Base-by-base conservation (phyloP, 768 basidiomycete genomes). In the Nevesoporus exiguus region DNA sequence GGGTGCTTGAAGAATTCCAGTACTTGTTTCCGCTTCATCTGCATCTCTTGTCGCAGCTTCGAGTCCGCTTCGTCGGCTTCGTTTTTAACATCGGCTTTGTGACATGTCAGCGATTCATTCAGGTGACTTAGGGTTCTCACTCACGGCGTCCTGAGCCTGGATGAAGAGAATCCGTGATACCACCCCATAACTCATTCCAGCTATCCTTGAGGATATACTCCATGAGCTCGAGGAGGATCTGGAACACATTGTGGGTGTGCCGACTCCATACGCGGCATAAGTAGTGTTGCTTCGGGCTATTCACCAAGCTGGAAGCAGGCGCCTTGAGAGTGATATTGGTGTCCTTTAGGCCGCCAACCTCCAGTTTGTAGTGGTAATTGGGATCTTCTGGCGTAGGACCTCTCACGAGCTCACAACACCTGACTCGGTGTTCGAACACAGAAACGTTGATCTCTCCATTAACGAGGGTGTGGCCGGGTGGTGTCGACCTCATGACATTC, bases 381-480 rank as follows among this genome's bases (percentile, higher is more conserved):
- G 37, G 1, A 10, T 47, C 51, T 13, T 11, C n/a, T 17, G 39
- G 5, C 11, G 8, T 3, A 0, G 36, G 2, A 7, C 31, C 39
- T 25, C 34, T n/a, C 15, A 56, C 7, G 5, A 9, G 45, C 19
- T 57, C 40, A 48, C 59, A 66, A 6, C 21, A 5, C 3, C n/a
- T 43, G 34, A 67, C 59, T 27, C 2, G 54, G 37, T 67, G 58
- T 47, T 68, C 61, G 25, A 66, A 58, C 17, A 68, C 5, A 19
- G 64, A 46, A 10, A 67, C 3, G 14, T 55, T 67, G 46, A 67
- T 37, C 36, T 57, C 57, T 17, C 66, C 64, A 29, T 68, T 68
- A 52, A 61, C 39, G 30, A 67, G 54, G 19, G 56, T 34, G 21
- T 66, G 59, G 2, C 66, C 61, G 3, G 58, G 56, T 19, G 59